Base-by-base conservation (phyloP, 352 stramenopile species). In the Phytophthora constricta region DNA sequence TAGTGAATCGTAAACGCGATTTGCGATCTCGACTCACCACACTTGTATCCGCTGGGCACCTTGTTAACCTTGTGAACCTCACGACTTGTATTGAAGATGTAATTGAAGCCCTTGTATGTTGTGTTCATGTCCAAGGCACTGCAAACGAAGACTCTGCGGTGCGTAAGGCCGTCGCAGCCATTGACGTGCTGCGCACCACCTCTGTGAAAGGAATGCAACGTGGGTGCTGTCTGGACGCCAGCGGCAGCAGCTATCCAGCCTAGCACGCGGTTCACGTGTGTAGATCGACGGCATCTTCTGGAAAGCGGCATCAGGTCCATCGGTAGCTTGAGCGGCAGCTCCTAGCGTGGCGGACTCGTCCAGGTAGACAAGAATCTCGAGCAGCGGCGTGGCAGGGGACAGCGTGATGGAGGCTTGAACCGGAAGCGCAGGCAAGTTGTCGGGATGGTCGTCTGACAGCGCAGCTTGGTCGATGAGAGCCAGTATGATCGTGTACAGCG, bases 201-300 rank as follows among this genome's bases (percentile, higher is more conserved):
- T n/a, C 68, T 54, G 0, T 51, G 34, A 27, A 77, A 82, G 0
- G 62, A 75, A 27, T 82, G 62, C 0, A 66, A 74, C 0, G 54
- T 68, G 75, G 16, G 4, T 27, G 19, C 23, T 54, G n/a, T n/a
- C n/a, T n/a, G n/a, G n/a, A n/a, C 48, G 0, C 37, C 10, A 3
- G 76, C 61, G 22, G 57, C 68, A 22, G 58, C 50, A 0, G 23
- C 11, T 13, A 79, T 25, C 16, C 52, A 37, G 14, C 61, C 34
- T 1, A 69, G 63, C 10, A 77, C 27, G 1, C 62, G 42, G 26
- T 74, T 80, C 20, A 77, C 59, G 28, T 67, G 5, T 14, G 43
- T 8, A 7, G 3, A n/a, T n/a, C n/a, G n/a, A n/a, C n/a, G n/a
- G n/a, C n/a, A n/a, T n/a, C n/a, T n/a, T n/a, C n/a, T n/a, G n/a